A percentile compares a stretch with the other conserved stretches of the same genome.
These are phyloP conservation scores for Graphiopsis chlorocephala DNA, from an alignment of 2,329 filamentous ascomycete genomes.

Conservation along the genomic window DNA sequence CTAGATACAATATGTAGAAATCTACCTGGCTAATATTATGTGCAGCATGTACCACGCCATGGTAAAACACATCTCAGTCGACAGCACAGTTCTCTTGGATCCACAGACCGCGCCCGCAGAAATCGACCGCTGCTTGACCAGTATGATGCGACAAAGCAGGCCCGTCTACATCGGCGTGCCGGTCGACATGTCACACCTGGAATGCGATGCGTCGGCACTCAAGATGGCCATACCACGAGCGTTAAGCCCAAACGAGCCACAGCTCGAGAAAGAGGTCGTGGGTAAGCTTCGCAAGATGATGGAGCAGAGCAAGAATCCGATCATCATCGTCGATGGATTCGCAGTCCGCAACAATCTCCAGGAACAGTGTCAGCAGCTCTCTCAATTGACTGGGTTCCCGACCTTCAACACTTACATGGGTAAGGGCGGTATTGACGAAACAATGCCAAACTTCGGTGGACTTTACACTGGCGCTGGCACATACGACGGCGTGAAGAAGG, in stretches of 20 bases:
- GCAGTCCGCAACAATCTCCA: slow-evolving; percentile 19
- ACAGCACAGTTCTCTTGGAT: slow-evolving; percentile 25
- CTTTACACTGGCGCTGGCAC: slow-evolving; percentile 28
- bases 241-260: neutral
- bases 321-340: slow-evolving; percentile 28
- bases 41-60: slow-evolving; percentile 28
- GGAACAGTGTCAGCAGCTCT: slow-evolving; percentile 19
- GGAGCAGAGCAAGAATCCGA: slow-evolving; percentile 16
- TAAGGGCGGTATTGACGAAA: slow-evolving; percentile 23
- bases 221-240: slow-evolving; percentile 14
- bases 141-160: slow-evolving; percentile 24
- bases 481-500: slow-evolving; percentile 20
- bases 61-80: slow-evolving; percentile 28
- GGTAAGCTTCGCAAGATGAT: slow-evolving; percentile 12
- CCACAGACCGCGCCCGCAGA: slow-evolving; percentile 23
- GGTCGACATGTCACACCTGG: slow-evolving; percentile 23
- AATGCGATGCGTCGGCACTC: slow-evolving; percentile 14
- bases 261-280: slow-evolving; percentile 14
- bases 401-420: slow-evolving; percentile 25
- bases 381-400: slow-evolving; percentile 19
- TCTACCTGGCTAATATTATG: neutral
- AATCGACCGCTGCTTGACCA: slow-evolving; percentile 30
- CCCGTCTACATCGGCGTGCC: slow-evolving; percentile 30
- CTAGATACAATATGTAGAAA: neutral
- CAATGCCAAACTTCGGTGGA: slow-evolving; percentile 21